Conservation (phyloP, 2,329 filamentous ascomycete species). For the Magnaporthales sp. region DNA sequence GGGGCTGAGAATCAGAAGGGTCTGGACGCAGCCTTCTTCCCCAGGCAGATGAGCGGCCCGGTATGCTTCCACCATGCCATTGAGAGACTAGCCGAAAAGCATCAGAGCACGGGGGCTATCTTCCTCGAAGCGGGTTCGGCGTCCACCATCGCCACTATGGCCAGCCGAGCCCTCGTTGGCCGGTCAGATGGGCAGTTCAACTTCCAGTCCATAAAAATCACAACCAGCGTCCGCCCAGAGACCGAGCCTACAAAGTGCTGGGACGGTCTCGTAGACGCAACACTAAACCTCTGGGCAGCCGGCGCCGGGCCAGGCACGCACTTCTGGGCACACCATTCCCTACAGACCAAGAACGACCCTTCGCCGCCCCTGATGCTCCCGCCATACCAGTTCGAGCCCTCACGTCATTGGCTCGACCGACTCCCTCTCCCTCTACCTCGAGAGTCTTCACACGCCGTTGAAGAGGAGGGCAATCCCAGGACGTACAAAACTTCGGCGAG, state of each 20-base stretch:
- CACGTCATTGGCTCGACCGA: slow-evolving; percentile 25
- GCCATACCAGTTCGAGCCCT: slow-evolving; percentile 31
- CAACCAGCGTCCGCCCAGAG: slow-evolving; percentile 7
- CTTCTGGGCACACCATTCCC: slow-evolving; percentile 27
- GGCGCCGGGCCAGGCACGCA: slow-evolving; percentile 18
- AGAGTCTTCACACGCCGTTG: slow-evolving; percentile 4
- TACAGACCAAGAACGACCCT: slow-evolving; percentile 16
- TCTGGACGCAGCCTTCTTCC: slow-evolving; percentile 11
- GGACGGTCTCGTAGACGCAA: slow-evolving; percentile 16
- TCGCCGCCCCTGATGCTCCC: slow-evolving; percentile 20
- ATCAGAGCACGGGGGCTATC: slow-evolving; percentile 14
- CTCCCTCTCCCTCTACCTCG: slow-evolving; percentile 8
- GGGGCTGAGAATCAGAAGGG: background rate
- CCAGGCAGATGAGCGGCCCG: slow-evolving; percentile 30
- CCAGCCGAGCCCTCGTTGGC: slow-evolving; percentile 14
- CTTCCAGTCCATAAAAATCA: slow-evolving; percentile 15
- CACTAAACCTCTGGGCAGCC: slow-evolving; percentile 27
- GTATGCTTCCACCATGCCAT: slow-evolving; percentile 35
- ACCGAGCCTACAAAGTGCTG: background rate
- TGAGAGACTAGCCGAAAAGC: slow-evolving; percentile 22
- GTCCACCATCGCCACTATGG: slow-evolving; percentile 26
- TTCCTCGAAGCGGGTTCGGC: slow-evolving; percentile 34
- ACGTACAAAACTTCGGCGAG: background rate
- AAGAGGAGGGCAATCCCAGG: background rate
- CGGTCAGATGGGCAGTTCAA: slow-evolving; percentile 10